phyloP scores from a whole-genome alignment of 768 basidiomycete species.

The Pulveroboletus frians region DNA sequence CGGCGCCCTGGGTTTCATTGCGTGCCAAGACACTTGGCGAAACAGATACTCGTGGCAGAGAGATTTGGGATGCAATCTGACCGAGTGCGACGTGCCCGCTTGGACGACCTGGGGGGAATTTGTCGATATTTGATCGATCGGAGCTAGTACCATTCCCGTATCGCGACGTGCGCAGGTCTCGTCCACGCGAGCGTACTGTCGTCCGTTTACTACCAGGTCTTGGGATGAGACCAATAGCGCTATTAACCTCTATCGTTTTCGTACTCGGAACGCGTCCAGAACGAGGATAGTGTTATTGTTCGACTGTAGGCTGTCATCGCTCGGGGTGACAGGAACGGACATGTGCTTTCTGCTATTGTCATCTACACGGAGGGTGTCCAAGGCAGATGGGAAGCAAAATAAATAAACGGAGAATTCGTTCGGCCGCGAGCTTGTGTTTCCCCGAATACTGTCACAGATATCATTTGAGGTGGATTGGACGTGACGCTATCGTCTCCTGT shows the following conservation, averaged over 20 bases:
- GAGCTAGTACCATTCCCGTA: conserved; percentile 8
- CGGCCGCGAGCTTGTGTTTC: no score
- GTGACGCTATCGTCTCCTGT: no score
- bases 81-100: conserved; percentile 25
- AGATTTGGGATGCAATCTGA: conserved; percentile 1
- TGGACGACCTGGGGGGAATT: conserved; percentile 11
- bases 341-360: conserved; percentile 19
- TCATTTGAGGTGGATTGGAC: no score
- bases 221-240: conserved; percentile 28
- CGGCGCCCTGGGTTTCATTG: conserved; percentile 41
- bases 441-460: no score
- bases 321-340: conserved; percentile 20
- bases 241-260: conserved; percentile 32
- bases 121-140: background rate
- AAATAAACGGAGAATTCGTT: no score
- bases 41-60: conserved; percentile 43
- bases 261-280: conserved; percentile 33
- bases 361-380: conserved; percentile 6
- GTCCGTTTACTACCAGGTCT: conserved; percentile 18
- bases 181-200: conserved; percentile 22
- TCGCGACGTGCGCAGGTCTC: conserved; percentile 13
- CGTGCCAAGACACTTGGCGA: conserved; percentile 56
- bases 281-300: conserved; percentile 5
- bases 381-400: no score
- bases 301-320: conserved; percentile 7